Conservation (phyloP, 2,329 filamentous ascomycete species). For the Ophiostoma triangulosporum region DNA sequence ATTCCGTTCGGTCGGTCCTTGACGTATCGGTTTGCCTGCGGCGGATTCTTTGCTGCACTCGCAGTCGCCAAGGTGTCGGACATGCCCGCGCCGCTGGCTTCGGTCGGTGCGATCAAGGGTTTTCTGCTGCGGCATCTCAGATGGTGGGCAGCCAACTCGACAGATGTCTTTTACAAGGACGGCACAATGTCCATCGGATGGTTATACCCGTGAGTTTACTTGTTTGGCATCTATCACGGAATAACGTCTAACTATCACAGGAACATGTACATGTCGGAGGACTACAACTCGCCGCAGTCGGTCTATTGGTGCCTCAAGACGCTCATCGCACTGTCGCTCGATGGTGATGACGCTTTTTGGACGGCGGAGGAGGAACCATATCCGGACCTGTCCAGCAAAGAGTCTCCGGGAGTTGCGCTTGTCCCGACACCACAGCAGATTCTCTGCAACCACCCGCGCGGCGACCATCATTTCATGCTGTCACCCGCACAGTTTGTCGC, state of each 20-base stretch:
- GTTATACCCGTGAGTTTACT: conserved; percentile 15
- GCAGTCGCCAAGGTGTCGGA: conserved; percentile 23
- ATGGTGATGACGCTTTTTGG: conserved; percentile 31
- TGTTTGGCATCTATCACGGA: background rate
- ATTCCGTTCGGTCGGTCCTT: conserved; percentile 32
- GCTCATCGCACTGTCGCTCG: conserved; percentile 28
- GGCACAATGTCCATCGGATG: conserved; percentile 29
- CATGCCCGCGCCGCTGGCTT: conserved; percentile 22
- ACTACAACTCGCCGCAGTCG: conserved; percentile 44
- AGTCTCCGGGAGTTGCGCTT: conserved; percentile 13
- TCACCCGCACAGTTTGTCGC: conserved; percentile 23
- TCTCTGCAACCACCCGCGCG: conserved; percentile 20
- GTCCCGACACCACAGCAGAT: conserved; percentile 36
- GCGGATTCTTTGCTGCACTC: conserved; percentile 28
- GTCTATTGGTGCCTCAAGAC: conserved; percentile 41
- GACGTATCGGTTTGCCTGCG: conserved; percentile 32
- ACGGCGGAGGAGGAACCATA: conserved; percentile 23
- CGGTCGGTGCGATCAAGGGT: conserved; percentile 26
- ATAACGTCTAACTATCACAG: background rate
- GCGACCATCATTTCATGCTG: conserved; percentile 25
- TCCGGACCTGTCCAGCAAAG: conserved; percentile 11
- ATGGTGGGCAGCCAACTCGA: conserved; percentile 25
- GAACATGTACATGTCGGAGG: conserved; percentile 42
- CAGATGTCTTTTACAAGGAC: conserved; percentile 27
- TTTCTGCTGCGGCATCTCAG: conserved; percentile 30